Percentiles rank a stretch among this genome's conserved stretches.
phyloP scores from a whole-genome alignment of 1,284 basidiomycete genomes.

The Pascua sp. region DNA sequence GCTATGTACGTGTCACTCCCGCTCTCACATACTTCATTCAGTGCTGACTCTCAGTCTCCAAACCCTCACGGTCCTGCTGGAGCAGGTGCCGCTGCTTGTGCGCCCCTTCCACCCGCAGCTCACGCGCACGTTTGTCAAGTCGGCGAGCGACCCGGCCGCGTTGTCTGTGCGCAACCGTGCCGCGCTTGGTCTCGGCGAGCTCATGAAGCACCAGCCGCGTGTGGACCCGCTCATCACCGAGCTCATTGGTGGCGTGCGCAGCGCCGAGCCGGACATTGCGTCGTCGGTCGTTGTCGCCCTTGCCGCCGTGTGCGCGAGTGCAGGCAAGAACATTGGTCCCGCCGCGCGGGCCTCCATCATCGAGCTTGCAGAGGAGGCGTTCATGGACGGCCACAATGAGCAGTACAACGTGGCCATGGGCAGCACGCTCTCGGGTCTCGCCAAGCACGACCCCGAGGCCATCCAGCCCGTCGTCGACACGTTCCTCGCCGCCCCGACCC shows the following conservation, averaged over 20 bases:
- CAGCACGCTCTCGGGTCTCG: constrained; percentile 64
- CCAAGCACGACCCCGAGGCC: constrained; percentile 59
- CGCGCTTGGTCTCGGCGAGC: constrained; percentile 76
- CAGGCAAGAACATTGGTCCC: constrained; percentile 70
- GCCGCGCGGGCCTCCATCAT: constrained; percentile 67
- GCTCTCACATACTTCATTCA: background rate
- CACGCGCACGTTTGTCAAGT: constrained; percentile 95
- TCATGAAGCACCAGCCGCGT: constrained; percentile 79
- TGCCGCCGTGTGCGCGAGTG: constrained; percentile 70
- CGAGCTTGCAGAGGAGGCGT: constrained; percentile 74
- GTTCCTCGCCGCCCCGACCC: constrained; percentile 38
- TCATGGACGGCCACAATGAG: constrained; percentile 58
- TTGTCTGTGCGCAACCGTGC: constrained; percentile 76
- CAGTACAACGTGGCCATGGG: constrained; percentile 69
- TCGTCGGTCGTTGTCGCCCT: constrained; percentile 73
- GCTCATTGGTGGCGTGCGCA: constrained; percentile 55
- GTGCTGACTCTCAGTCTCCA: constrained; percentile 53
- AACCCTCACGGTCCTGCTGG: constrained; percentile 75
- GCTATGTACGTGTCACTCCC: constrained; percentile 57
- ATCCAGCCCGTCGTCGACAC: constrained; percentile 64
- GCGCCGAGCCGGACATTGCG: constrained; percentile 69
- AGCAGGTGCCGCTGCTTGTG: constrained; percentile 80
- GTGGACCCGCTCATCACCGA: constrained; percentile 75
- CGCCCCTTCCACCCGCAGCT: constrained; percentile 98
- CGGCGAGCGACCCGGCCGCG: constrained; percentile 75